Evolutionary conservation across 441 rosid species (phyloP).

Genomic region (Adansonia grandidieri): DNA sequence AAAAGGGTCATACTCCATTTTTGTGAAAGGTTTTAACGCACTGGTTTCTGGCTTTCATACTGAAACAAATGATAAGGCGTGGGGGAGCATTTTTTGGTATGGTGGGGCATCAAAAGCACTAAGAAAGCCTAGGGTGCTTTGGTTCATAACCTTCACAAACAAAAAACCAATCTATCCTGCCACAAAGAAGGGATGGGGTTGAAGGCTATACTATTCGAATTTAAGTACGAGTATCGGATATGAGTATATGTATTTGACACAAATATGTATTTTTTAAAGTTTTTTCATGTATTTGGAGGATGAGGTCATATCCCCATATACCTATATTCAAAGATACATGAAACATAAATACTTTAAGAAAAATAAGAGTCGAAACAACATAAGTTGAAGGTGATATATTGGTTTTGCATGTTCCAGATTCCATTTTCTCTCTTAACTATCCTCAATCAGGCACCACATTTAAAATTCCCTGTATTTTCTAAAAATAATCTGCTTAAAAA

Average conservation of each 20-base stretch:
- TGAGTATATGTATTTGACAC: too few relatives aligned
- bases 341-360: too few relatives aligned
- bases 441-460: constrained; percentile 39
- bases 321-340: background rate
- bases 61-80: constrained; percentile 4
- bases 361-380: too few relatives aligned
- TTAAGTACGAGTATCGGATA: background rate
- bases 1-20: background rate
- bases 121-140: constrained; percentile 19
- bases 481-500: background rate
- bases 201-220: background rate
- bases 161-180: constrained; percentile 27
- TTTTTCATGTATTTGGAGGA: too few relatives aligned
- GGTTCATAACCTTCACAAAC: constrained; percentile 35
- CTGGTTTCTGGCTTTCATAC: background rate
- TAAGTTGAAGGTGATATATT: constrained; percentile 19
- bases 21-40: background rate
- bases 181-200: constrained; percentile 20
- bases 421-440: constrained; percentile 19
- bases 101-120: constrained; percentile 50
- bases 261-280: too few relatives aligned
- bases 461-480: constrained; percentile 8
- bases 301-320: too few relatives aligned
- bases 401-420: constrained; percentile 35
- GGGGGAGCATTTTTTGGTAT: background rate